These are phyloP conservation scores for Leccinum disarticulatum DNA, from an alignment of 768 basidiomycete species.

Conservation along the genomic window DNA sequence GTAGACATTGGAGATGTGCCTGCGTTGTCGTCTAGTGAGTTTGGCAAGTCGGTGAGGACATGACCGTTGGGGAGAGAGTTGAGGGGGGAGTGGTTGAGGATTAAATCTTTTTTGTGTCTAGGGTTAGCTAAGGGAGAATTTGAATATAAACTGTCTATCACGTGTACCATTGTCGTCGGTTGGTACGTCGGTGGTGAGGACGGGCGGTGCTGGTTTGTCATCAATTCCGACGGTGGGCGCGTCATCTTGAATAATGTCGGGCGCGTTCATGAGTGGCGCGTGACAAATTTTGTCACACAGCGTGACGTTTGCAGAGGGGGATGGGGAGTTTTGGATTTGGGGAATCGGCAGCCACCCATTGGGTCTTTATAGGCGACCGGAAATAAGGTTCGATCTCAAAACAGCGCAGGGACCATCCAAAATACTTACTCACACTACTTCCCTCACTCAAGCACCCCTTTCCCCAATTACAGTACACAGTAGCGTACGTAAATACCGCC, in stretches of 20 bases:
- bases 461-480: constrained; percentile 6
- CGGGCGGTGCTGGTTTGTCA: constrained; percentile 28
- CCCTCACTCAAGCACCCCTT: constrained; percentile 19
- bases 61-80: constrained; percentile 63
- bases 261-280: constrained; percentile 68
- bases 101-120: constrained; percentile 32
- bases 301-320: constrained; percentile 50
- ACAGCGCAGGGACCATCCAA: constrained; percentile 70
- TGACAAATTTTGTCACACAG: constrained; percentile 65
- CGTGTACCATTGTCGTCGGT: constrained; percentile 40
- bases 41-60: constrained; percentile 59
- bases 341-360: constrained; percentile 65
- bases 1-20: constrained; percentile 38
- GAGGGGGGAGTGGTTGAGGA: constrained; percentile 29
- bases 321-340: constrained; percentile 62
- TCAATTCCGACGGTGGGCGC: constrained; percentile 31
- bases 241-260: constrained; percentile 29
- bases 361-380: constrained; percentile 78
- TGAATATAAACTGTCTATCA: constrained; percentile 34
- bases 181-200: constrained; percentile 18
- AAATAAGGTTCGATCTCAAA: constrained; percentile 81
- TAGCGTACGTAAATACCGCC: constrained; percentile 23
- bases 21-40: constrained; percentile 40
- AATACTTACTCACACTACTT: constrained; percentile 36
- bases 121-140: constrained; percentile 38